Evolutionary conservation across 116 monocot species (phyloP).

Genomic region (Posidonia oceanica): DNA sequence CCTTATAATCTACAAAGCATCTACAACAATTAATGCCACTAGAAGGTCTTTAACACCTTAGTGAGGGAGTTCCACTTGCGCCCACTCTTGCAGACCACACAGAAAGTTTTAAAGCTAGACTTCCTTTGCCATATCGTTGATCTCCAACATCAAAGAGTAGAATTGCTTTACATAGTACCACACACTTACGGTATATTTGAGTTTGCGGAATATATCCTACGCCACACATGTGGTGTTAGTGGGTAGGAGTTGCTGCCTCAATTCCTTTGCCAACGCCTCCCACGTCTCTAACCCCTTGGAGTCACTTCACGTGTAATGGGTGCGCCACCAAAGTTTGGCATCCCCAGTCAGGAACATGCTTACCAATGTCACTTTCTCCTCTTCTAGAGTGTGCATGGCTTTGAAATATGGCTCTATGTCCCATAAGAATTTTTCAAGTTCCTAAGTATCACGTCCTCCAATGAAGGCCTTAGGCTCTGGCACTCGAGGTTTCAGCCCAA

Average conservation of each 20-base stretch:
- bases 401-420: no score
- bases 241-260: not conserved
- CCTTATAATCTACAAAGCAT: not conserved
- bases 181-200: not conserved
- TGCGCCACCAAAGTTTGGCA: no score
- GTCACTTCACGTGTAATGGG: no score
- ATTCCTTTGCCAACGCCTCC: not conserved
- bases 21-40: not conserved
- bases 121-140: not conserved
- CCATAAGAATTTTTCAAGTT: no score
- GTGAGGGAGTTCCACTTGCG: not conserved
- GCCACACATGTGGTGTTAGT: not conserved
- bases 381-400: no score
- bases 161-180: not conserved
- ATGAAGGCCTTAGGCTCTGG: no score
- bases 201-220: not conserved
- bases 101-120: not conserved
- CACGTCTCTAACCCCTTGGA: not conserved
- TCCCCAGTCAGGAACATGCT: no score
- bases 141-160: not conserved
- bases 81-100: not conserved
- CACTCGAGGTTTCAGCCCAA: no score
- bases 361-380: no score
- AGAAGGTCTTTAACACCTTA: not conserved
- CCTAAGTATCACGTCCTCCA: no score